phyloP scores from a whole-genome alignment of 257 asterid species.

The Rhazya stricta region DNA sequence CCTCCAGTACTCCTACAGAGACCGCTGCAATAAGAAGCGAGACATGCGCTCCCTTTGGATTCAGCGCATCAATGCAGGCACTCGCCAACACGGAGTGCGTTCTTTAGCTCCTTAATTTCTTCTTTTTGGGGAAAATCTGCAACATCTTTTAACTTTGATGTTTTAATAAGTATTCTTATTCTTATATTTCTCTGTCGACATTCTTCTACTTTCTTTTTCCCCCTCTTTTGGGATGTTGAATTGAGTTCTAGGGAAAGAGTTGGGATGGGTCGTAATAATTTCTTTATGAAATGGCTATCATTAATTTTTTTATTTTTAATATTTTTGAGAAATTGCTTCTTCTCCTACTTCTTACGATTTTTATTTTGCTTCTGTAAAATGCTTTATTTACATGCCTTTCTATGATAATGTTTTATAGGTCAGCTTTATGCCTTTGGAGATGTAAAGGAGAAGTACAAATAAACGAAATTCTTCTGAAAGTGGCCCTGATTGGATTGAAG shows the following conservation, averaged over 20 bases:
- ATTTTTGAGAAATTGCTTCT: neutral
- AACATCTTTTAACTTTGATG: neutral
- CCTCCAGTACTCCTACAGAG: constrained; percentile 69
- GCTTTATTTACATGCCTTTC: neutral
- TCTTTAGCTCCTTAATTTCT: neutral
- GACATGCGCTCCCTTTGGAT: constrained; percentile 94
- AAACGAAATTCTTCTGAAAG: too few relatives aligned
- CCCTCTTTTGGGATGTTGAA: too few relatives aligned
- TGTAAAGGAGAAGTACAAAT: too few relatives aligned
- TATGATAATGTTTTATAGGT: too few relatives aligned
- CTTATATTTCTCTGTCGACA: neutral
- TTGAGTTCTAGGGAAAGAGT: neutral
- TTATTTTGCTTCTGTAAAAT: neutral
- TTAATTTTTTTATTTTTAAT: neutral
- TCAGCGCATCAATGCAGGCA: constrained; percentile 90
- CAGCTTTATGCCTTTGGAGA: too few relatives aligned
- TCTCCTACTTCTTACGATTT: neutral
- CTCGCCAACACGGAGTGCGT: constrained; percentile 70
- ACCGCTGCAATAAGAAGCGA: constrained; percentile 71
- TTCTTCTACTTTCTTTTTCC: neutral
- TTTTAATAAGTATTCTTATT: neutral
- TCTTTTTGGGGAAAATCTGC: neutral
- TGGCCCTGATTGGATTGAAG: too few relatives aligned
- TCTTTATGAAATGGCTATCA: neutral
- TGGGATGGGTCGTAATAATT: neutral